Evolutionary conservation across 768 basidiomycete species (phyloP).

Genomic region (Trametes elegans): DNA sequence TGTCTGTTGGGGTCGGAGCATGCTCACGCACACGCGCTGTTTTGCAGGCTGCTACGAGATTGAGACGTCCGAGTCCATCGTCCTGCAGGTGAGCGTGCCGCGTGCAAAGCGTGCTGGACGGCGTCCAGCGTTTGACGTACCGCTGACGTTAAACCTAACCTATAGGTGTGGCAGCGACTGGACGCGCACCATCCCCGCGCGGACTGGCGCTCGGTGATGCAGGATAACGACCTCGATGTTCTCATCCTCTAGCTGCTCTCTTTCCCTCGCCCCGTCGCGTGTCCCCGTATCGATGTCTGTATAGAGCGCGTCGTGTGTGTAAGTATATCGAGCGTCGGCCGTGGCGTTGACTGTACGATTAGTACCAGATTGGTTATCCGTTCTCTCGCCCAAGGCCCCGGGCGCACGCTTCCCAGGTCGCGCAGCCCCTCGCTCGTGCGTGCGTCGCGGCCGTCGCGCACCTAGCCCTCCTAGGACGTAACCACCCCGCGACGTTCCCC

Average conservation of each 20-base stretch:
- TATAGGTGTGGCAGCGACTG: constrained; percentile 36
- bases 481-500: neutral
- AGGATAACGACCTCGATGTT: constrained; percentile 30
- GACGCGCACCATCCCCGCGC: constrained; percentile 32
- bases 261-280: neutral
- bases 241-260: constrained; percentile 24
- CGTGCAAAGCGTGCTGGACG: neutral
- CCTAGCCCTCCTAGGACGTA: neutral
- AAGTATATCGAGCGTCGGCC: constrained; percentile 6
- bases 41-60: constrained; percentile 36
- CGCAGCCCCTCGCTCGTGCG: neutral
- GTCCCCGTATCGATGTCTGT: neutral
- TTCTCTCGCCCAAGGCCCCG: constrained; percentile 2
- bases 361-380: constrained; percentile 11
- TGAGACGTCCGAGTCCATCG: constrained; percentile 35
- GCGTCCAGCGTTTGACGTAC: constrained; percentile 10
- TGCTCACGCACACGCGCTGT: constrained; percentile 1
- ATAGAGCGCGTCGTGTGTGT: constrained; percentile 11
- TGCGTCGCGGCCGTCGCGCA: neutral
- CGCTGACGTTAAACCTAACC: constrained; percentile 5
- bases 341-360: constrained; percentile 12
- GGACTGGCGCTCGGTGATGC: constrained; percentile 37
- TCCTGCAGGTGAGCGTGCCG: constrained; percentile 29
- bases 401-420: neutral
- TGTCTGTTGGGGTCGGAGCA: neutral